phyloP scores from a whole-genome alignment of 441 rosid genomes.

The Hura crepitans region DNA sequence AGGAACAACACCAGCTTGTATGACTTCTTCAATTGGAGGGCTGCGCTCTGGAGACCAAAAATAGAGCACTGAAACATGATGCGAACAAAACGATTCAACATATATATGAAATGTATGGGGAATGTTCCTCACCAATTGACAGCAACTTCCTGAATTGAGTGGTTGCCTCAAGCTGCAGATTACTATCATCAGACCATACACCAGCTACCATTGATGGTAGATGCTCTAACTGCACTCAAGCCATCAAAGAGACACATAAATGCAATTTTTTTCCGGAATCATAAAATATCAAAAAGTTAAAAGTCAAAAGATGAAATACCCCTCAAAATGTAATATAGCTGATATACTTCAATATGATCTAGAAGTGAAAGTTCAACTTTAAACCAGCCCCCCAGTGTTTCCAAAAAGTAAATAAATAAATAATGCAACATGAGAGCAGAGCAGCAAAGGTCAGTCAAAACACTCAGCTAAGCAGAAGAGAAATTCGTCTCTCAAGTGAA shows the following conservation, averaged over 20 bases:
- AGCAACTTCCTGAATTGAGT: constrained; percentile 77
- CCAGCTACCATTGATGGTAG: constrained; percentile 70
- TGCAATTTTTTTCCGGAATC: not conserved
- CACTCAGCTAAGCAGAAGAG: not conserved
- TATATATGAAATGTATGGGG: not conserved
- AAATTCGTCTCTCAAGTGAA: not conserved
- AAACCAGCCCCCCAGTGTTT: not conserved
- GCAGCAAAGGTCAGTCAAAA: not conserved
- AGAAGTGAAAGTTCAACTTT: not conserved
- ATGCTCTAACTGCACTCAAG: constrained; percentile 61
- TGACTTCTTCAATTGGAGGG: constrained; percentile 87
- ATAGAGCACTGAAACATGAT: not conserved
- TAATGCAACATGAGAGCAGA: not conserved
- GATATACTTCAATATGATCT: not conserved
- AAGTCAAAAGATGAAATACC: not conserved
- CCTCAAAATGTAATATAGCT: not conserved
- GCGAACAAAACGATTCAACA: not conserved
- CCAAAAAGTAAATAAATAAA: not conserved
- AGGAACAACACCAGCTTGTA: constrained; percentile 72
- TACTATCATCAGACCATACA: constrained; percentile 56
- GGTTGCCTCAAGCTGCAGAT: constrained; percentile 65
- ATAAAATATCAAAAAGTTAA: not conserved
- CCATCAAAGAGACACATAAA: constrained; percentile 1
- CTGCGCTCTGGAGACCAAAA: constrained; percentile 48
- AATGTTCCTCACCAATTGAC: constrained; percentile 51